Base-by-base conservation (phyloP, 1,284 basidiomycete species). In the Apiotrichum montevideense region DNA sequence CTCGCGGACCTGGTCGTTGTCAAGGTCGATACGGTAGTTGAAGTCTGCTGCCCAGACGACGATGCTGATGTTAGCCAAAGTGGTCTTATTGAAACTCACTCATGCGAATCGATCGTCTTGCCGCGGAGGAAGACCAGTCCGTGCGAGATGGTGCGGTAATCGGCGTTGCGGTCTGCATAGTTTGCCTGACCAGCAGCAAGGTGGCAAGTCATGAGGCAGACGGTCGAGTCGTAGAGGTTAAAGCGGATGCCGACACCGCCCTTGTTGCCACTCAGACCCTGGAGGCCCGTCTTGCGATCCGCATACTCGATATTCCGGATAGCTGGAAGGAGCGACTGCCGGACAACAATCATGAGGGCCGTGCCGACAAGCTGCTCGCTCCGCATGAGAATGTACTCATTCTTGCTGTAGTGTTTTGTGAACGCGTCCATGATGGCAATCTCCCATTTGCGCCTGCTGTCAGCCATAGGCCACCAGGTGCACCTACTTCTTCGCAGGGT, bases 231-330 rank as follows among this genome's bases (percentile, higher is more conserved):
- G 66, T 87, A 83, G 65, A 90, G 88, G 44, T 97, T 87, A 58
- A 99, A 80, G 21, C 96, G 86, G 63, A 99, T 89, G 3, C 87
- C 93, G 6, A 96, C 90, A 9, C 91, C 94, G 29, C 90, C 90
- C 77, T 95, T 99, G 78, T 98, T 99, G 29, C 96, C 96, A 5
- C 90, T 92, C 84, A 98, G 92, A 13, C 96, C 96, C 55, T 91
- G 85, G 41, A 98, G 80, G 21, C 96, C 96, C 4, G 96, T 98
- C 90, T 98, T 99, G 66, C 91, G 87, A 35, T 88, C 87, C 4
- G 92, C 82, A 3, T 86, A 92, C 77, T 98, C 96, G 7, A 98
- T 91, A 58, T 89, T 88, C 46, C 91, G 84, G 51, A 98, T 88
- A 37, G 87, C 81, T 21, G 84, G 79, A 1, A 88, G 84, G 46